Evolutionary conservation across 1,139 yeast genomes (phyloP), one percentile per base, ranked within the genome.

Genomic region (Candida labiduridarum): DNA sequence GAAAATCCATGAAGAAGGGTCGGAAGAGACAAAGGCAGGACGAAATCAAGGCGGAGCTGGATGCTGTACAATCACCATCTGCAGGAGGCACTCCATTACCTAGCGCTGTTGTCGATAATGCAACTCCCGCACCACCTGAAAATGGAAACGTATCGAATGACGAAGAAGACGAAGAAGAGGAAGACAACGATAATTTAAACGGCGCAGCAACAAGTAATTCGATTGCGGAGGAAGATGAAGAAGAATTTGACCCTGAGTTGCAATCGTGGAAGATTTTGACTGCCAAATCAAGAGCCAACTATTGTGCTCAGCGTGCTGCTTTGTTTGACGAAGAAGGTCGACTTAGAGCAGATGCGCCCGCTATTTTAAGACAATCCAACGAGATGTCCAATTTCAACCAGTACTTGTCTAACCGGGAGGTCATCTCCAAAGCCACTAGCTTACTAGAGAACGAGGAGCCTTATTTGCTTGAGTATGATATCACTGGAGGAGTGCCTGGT

Each of bases 251-350:
- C 60, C 76, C 85, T 33, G 95, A 89, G 61, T 67, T 83, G 46
- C 87, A 87, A 51, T 84, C 90, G 0, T 91, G 97, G 96, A 87
- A 87, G 59, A 81, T 83, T 11, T 67, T 87, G 18, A 89, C 96
- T 0, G 89, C 96, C 0, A 87, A 86, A 53, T 81, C 89, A 0
- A 74, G 97, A 51, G 89, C 95, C 8, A 83, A 86, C 51, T 81
- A 89, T 54, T 86, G 96, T 64, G 71, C 84, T 33, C 79, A 79
- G 50, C 79, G 97, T 59, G 78, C 90, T 0, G 82, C 78, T 7
- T 69, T 90, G 46, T 91, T 92, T 56, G 76, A 73, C 59, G 80
- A 78, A 35, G 77, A 80, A 15, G 70, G 74, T 56, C 78, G 74
- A 51, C 66, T 92, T 11, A 86, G 86, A 54, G 68, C 77, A 5